phyloP scores from a whole-genome alignment of 805 yeast genomes.

The Hanseniaspora meyeri region DNA sequence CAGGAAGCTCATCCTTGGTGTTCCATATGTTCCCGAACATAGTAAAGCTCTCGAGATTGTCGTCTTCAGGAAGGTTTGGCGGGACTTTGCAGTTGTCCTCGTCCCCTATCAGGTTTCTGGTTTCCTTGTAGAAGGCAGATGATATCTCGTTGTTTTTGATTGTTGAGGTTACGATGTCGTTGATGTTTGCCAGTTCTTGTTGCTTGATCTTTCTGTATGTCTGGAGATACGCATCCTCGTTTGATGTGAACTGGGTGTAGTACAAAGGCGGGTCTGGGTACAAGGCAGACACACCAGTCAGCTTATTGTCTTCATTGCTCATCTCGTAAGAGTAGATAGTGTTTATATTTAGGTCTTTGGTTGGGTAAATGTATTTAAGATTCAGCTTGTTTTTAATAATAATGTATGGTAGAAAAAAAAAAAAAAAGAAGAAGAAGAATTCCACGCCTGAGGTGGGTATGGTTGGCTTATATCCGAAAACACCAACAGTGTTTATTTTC shows the following conservation, averaged over 20 bases:
- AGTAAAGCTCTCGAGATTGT: conserved; percentile 49
- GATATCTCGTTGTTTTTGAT: conserved; percentile 14
- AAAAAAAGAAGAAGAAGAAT: too few species aligned
- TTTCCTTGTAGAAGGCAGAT: conserved; percentile 16
- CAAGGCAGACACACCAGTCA: conserved; percentile 41
- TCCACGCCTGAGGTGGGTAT: too few species aligned
- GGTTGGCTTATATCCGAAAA: too few species aligned
- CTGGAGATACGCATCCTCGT: conserved; percentile 14
- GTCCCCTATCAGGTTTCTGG: conserved; percentile 16
- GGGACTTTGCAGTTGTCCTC: conserved; percentile 21
- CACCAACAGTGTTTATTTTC: too few species aligned
- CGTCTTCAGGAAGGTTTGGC: conserved; percentile 22
- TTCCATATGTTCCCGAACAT: conserved; percentile 91
- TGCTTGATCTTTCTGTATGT: conserved; percentile 18
- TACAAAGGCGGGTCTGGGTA: conserved; percentile 94
- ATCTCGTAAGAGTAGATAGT: background rate
- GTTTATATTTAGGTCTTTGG: too few species aligned
- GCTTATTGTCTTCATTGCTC: background rate
- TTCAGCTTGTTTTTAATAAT: too few species aligned
- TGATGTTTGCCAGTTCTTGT: conserved; percentile 17
- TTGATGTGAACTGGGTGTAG: conserved; percentile 55
- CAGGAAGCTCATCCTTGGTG: conserved; percentile 57
- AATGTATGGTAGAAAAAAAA: too few species aligned
- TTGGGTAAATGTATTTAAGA: too few species aligned
- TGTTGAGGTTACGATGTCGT: conserved; percentile 5